Evolutionary conservation across 345 rosid genomes (phyloP).

Genomic region (Odontarrhena argentea): DNA sequence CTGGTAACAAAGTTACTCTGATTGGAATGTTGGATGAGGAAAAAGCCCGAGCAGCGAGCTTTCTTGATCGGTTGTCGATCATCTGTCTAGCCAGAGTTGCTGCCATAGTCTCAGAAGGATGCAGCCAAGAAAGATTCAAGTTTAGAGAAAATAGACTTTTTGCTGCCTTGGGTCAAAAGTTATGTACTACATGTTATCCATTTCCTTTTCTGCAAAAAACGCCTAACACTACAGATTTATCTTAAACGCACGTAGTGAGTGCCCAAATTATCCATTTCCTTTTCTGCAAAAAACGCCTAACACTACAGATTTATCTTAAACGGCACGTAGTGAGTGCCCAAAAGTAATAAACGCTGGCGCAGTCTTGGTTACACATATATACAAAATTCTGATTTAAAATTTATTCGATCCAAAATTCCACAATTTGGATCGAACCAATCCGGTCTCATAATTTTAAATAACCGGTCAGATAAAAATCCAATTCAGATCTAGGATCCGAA

Average conservation of each 20-base stretch:
- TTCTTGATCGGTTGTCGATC: conserved; percentile 15
- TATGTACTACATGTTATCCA: conserved; percentile 7
- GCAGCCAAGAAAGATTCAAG: not conserved
- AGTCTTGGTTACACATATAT: not conserved
- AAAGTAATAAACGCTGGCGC: not conserved
- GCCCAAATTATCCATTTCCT: not conserved
- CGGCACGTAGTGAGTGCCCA: not conserved
- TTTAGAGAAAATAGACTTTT: not conserved
- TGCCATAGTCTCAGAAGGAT: conserved; percentile 18
- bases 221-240: not conserved
- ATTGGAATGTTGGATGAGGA: conserved; percentile 52
- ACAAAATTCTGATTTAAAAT: not conserved
- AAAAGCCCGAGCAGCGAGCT: conserved; percentile 43
- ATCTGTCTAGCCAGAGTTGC: conserved; percentile 1
- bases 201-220: not conserved
- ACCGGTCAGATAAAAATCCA: conserved; percentile 27
- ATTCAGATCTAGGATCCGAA: conserved; percentile 23
- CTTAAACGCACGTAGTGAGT: not conserved
- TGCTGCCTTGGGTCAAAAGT: not conserved
- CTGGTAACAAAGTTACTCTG: conserved; percentile 75
- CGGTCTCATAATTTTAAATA: not conserved
- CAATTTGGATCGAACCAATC: conserved; percentile 5
- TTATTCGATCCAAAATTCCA: not conserved
- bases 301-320: not conserved
- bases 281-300: not conserved